Percentiles rank a stretch among this genome's conserved stretches.
phyloP scores from a whole-genome alignment of 208 protist species.

The Trypanosomatidae sp. region DNA sequence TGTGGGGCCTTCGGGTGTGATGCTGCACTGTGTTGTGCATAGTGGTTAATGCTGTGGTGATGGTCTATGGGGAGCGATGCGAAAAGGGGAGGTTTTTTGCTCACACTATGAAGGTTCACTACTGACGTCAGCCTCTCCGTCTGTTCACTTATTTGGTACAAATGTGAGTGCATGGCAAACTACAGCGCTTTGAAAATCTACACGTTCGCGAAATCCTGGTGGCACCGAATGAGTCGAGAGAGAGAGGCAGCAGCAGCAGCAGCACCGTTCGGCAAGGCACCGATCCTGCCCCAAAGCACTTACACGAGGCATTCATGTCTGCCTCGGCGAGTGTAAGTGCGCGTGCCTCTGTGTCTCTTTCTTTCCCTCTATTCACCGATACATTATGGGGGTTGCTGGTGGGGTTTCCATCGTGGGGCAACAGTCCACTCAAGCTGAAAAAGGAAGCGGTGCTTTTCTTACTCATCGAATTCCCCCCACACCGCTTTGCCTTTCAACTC shows the following conservation, averaged over 20 bases:
- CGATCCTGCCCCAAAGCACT: background rate
- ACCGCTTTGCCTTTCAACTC: background rate
- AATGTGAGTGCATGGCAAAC: background rate
- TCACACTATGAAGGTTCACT: background rate
- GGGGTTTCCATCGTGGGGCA: background rate
- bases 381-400: background rate
- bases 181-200: background rate
- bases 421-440: too few species aligned
- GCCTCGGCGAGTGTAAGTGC: background rate
- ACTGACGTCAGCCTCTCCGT: background rate
- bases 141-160: background rate
- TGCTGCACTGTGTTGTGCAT: background rate
- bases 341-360: background rate
- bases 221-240: background rate
- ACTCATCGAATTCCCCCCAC: background rate
- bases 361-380: background rate
- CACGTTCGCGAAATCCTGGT: background rate
- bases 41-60: background rate
- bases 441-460: background rate
- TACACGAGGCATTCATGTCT: background rate
- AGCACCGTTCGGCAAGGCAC: background rate
- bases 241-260: background rate
- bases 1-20: background rate
- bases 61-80: background rate
- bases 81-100: background rate